Conservation (phyloP, 768 basidiomycete genomes). For the Serendipita vermifera region DNA sequence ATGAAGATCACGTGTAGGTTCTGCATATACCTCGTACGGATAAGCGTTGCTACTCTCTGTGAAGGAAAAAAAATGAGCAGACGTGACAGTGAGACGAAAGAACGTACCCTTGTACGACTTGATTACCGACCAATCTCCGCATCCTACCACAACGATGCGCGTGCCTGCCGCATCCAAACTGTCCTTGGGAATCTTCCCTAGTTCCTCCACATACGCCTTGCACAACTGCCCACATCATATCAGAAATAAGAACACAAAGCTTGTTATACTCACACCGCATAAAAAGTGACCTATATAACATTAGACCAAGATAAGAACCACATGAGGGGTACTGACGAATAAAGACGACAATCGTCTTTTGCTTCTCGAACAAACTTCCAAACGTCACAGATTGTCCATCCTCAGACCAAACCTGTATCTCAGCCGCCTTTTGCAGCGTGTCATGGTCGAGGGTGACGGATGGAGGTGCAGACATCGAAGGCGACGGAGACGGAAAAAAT, state of each 20-base stretch:
- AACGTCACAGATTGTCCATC: slow-evolving; percentile 38
- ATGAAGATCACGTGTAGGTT: slow-evolving; percentile 49
- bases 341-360: slow-evolving; percentile 49
- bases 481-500: neutral
- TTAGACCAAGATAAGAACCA: no score
- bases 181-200: slow-evolving; percentile 31
- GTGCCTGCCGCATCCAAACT: slow-evolving; percentile 29
- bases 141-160: slow-evolving; percentile 42
- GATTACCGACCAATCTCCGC: slow-evolving; percentile 44
- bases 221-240: neutral
- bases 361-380: slow-evolving; percentile 35
- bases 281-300: no score
- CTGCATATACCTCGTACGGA: slow-evolving; percentile 41
- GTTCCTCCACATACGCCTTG: slow-evolving; percentile 37
- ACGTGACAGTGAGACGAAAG: neutral
- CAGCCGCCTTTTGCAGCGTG: slow-evolving; percentile 26
- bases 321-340: slow-evolving; percentile 28
- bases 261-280: neutral
- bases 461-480: no score
- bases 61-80: neutral
- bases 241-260: neutral
- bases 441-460: neutral
- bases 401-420: slow-evolving; percentile 32
- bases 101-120: slow-evolving; percentile 34
- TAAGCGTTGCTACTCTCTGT: neutral